Base-by-base conservation (phyloP, 768 basidiomycete genomes). In the Favolaschia claudopus region DNA sequence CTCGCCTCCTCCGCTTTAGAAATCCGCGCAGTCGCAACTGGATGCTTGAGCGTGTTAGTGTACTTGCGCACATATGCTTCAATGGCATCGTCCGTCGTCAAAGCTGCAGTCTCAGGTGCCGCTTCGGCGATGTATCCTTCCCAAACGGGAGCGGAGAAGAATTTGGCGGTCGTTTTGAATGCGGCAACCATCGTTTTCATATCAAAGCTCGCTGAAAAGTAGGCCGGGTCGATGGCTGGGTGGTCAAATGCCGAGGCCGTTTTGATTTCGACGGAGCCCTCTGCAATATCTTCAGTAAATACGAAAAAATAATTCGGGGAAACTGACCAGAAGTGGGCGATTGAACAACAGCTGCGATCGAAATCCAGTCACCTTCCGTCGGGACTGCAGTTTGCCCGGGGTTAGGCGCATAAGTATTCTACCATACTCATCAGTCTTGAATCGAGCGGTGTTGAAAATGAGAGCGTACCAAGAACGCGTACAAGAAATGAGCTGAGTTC, bases 181-280 rank as follows among this genome's bases (percentile, higher is more conserved):
- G 61, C 56, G 8, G 56, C 33, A 28, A 63, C 27, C 1, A 40
- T 49, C 4, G 55, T 54, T 29, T 42, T 38, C 6, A 62, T 57
- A 14, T 62, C 61, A 46, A 62, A 62, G 4, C 55, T 32, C 17
- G 61, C 48, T 0, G 44, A 47, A 45, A 29, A 55, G 46, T 43
- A 62, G 2, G 38, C 55, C 15, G 61, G 61, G 44, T 62, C 14
- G 50, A 62, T 62, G 32, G 44, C 17, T 10, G 55, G 61, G 36
- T 62, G 51, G 15, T 24, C 51, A 28, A 62, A 62, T 8, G 61
- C 27, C 5, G 49, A 47, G 49, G 6, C 33, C 31, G 38, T 53
- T 19, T 49, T 43, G 19, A 63, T 19, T 9, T 54, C 40, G 3
- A 63, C 13, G 5, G 55, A 48, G 1, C 61, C 61, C 4, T 25